These are phyloP conservation scores for Penicillium salamii DNA, from an alignment of 495 filamentous ascomycete species.

Conservation along the genomic window DNA sequence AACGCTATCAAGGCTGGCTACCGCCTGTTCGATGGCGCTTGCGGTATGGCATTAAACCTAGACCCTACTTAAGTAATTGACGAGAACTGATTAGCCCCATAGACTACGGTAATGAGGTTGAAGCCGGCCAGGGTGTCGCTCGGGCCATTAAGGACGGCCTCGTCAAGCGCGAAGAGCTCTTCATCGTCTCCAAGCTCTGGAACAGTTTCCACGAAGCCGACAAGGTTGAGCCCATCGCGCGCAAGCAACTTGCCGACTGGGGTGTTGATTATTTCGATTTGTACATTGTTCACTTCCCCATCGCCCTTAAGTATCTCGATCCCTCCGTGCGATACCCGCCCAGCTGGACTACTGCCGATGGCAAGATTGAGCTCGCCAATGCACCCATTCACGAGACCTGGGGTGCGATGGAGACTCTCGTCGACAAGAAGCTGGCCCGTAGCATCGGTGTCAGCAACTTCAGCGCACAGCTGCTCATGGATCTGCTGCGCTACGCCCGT, in stretches of 20 bases:
- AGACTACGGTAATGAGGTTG: slow-evolving; percentile 90
- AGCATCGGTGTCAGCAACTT: slow-evolving; percentile 92
- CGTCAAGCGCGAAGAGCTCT: slow-evolving; percentile 83
- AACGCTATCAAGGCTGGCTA: slow-evolving; percentile 88
- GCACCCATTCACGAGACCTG: slow-evolving; percentile 85
- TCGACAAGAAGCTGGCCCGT: slow-evolving; percentile 63
- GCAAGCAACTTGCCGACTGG: slow-evolving; percentile 75
- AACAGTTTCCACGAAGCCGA: slow-evolving; percentile 80
- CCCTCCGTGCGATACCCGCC: slow-evolving; percentile 76
- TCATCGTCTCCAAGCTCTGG: slow-evolving; percentile 92
- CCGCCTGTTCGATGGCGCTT: slow-evolving; percentile 82
- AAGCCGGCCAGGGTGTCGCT: slow-evolving; percentile 79
- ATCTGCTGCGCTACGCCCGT: slow-evolving; percentile 80
- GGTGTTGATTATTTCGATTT: slow-evolving; percentile 83
- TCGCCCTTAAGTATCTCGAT: slow-evolving; percentile 76
- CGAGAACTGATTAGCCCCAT: not conserved
- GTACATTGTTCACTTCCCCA: slow-evolving; percentile 80
- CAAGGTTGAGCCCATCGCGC: slow-evolving; percentile 67
- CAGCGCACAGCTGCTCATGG: slow-evolving; percentile 76
- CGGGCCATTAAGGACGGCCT: slow-evolving; percentile 84
- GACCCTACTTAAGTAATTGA: slow-evolving; percentile 22
- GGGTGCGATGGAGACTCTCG: slow-evolving; percentile 77
- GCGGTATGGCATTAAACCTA: slow-evolving; percentile 53
- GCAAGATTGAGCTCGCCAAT: slow-evolving; percentile 58
- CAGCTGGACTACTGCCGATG: slow-evolving; percentile 65